A percentile compares a stretch with the other conserved stretches of the same genome.
phyloP scores from a whole-genome alignment of 345 rosid species.

The Gossypium bickii region DNA sequence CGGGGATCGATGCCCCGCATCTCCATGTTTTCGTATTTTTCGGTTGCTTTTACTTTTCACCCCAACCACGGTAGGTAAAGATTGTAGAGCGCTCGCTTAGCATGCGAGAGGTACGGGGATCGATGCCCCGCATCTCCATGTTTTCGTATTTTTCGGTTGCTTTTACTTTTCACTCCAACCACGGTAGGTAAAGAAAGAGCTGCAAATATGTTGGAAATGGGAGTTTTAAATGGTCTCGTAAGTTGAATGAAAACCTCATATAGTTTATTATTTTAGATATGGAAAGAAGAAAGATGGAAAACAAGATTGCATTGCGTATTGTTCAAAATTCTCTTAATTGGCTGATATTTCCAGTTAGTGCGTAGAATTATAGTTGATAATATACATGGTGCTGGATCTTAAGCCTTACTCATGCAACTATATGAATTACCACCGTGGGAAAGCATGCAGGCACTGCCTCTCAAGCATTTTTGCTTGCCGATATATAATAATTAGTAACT shows the following conservation, averaged over 20 bases:
- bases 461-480: slow-evolving; percentile 52
- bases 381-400: too few species aligned
- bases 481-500: too few species aligned
- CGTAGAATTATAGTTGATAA: too few species aligned
- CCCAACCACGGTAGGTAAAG: neutral
- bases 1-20: slow-evolving; percentile 3
- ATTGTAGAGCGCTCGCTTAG: slow-evolving; percentile 78
- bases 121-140: slow-evolving; percentile 4
- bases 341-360: too few species aligned
- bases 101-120: slow-evolving; percentile 42
- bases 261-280: too few species aligned
- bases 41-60: too few species aligned
- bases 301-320: slow-evolving; percentile 84
- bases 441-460: slow-evolving; percentile 79
- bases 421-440: slow-evolving; percentile 4
- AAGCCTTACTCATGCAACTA: neutral
- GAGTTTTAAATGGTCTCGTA: neutral
- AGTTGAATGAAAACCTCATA: too few species aligned
- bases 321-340: slow-evolving; percentile 54
- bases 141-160: too few species aligned
- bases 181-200: neutral
- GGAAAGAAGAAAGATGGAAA: slow-evolving; percentile 46
- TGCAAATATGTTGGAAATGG: neutral
- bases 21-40: neutral
- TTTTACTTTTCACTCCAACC: neutral